These are phyloP conservation scores for Colletotrichum shisoi DNA, from an alignment of 2,329 filamentous ascomycete species.

Conservation along the genomic window DNA sequence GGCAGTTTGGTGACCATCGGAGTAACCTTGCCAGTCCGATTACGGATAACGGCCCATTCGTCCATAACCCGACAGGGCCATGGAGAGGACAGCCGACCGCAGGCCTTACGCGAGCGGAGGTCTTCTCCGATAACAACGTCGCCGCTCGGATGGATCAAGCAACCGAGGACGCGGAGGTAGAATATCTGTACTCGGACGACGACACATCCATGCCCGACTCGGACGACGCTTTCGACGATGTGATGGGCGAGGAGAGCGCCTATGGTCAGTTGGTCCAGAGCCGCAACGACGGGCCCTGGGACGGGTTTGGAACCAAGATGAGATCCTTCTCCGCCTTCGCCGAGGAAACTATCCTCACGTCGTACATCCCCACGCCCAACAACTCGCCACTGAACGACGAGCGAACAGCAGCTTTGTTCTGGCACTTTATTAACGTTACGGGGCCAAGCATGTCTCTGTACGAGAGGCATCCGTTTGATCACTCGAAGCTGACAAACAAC, in stretches of 20 bases:
- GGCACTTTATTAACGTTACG: slow-evolving; percentile 90
- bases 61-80: slow-evolving; percentile 2
- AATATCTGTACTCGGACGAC: slow-evolving; percentile 64
- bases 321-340: slow-evolving; percentile 60
- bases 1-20: slow-evolving; percentile 21
- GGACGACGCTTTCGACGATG: slow-evolving; percentile 62
- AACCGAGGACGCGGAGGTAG: slow-evolving; percentile 39
- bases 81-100: slow-evolving; percentile 14
- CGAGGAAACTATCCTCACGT: slow-evolving; percentile 63
- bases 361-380: slow-evolving; percentile 70
- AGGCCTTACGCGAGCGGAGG: slow-evolving; percentile 12
- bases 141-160: background rate
- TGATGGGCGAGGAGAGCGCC: slow-evolving; percentile 49
- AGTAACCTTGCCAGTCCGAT: slow-evolving; percentile 29
- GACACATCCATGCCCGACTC: slow-evolving; percentile 69
- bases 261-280: slow-evolving; percentile 52
- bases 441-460: slow-evolving; percentile 87
- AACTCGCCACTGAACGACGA: slow-evolving; percentile 80
- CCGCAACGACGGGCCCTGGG: slow-evolving; percentile 49
- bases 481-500: slow-evolving; percentile 70
- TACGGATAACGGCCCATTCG: slow-evolving; percentile 26
- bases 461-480: slow-evolving; percentile 80
- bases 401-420: slow-evolving; percentile 82
- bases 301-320: slow-evolving; percentile 56
- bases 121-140: background rate